Base-by-base conservation (phyloP, 257 asterid genomes). In the Handroanthus guayacan region DNA sequence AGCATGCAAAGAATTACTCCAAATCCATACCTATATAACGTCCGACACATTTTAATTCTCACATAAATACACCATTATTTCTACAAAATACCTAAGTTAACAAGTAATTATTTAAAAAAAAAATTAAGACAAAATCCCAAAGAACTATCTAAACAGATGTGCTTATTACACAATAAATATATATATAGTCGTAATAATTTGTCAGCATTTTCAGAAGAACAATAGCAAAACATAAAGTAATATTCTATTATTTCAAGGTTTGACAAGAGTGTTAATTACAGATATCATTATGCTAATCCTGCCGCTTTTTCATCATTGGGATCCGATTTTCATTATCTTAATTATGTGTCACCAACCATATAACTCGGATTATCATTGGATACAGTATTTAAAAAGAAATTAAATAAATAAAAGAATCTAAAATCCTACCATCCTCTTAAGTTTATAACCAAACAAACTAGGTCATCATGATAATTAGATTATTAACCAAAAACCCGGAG, bases 251-350 rank as follows among this genome's bases (percentile, higher is more conserved):
- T 69, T 55, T 20, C 38, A 62, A 43, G 47, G 82, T 63, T 25
- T 79, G 86, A 67, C 82, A 63, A 54, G 25, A 36, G 20, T 50
- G 31, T 4, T 14, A 55, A 45, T 6, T 37, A 79, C 77, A 66
- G 72, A 65, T 76, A 71, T 18, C 76, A 73, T 36, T 47, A 20
- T 37, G 51, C 52, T 14, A 65, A 58, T 36, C 65, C 44, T 62
- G 80, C 75, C 17, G 76, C 51, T 52, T 71, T 34, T 67, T 17
- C 34, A 78, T 72, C 61, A 72, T 76, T 34, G 77, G 85, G 67
- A 72, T 77, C 63, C 75, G 13, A 73, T 62, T 69, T 52, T 43
- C 47, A 75, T 62, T 39, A 52, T 69, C 41, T n/a, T 65, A 25
- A 25, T 25, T 25, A 62, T 5, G 52, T 16, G 39, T 76, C 71